Conservation (phyloP, 2,329 filamentous ascomycete genomes). For the Harringtonia lauricola region DNA sequence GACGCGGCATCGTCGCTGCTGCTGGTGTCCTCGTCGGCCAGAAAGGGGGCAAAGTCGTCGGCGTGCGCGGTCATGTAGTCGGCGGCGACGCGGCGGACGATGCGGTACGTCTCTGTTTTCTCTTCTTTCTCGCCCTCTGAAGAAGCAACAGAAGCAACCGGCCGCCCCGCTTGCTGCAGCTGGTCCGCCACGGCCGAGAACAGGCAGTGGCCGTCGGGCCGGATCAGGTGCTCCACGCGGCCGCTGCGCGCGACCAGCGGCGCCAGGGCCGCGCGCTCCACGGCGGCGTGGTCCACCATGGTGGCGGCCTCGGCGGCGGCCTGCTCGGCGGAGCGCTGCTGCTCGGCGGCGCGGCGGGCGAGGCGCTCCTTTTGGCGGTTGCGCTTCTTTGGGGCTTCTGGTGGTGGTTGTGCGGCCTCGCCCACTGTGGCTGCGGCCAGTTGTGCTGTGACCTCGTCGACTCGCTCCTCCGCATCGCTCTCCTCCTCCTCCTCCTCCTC, state of each 20-base stretch:
- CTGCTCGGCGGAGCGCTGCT: constrained; percentile 54
- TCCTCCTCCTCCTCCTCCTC: constrained; percentile 11
- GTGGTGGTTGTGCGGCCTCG: constrained; percentile 12
- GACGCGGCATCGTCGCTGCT: constrained; percentile 75
- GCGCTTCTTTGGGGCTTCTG: constrained; percentile 49
- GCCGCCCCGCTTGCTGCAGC: constrained; percentile 42
- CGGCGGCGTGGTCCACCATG: constrained; percentile 61
- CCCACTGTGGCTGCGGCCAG: constrained; percentile 10
- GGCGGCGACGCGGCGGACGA: constrained; percentile 60
- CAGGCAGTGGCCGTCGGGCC: constrained; percentile 87
- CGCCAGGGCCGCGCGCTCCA: constrained; percentile 62
- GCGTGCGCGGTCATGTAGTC: constrained; percentile 63
- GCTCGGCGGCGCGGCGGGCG: constrained; percentile 78
- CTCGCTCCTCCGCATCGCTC: constrained; percentile 5
- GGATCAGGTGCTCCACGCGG: constrained; percentile 67
- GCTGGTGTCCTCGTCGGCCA: constrained; percentile 5
- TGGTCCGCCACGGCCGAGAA: constrained; percentile 90
- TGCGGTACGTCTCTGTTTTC: constrained; percentile 39
- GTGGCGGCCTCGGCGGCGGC: constrained; percentile 65
- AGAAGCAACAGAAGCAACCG: constrained; percentile 20
- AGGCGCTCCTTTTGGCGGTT: constrained; percentile 88
- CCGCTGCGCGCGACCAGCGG: constrained; percentile 50
- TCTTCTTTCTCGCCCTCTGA: not conserved
- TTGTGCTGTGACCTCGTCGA: constrained; percentile 3
- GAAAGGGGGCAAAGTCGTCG: constrained; percentile 75